Base-by-base conservation (phyloP, 768 basidiomycete genomes). In the Suillus americanus region DNA sequence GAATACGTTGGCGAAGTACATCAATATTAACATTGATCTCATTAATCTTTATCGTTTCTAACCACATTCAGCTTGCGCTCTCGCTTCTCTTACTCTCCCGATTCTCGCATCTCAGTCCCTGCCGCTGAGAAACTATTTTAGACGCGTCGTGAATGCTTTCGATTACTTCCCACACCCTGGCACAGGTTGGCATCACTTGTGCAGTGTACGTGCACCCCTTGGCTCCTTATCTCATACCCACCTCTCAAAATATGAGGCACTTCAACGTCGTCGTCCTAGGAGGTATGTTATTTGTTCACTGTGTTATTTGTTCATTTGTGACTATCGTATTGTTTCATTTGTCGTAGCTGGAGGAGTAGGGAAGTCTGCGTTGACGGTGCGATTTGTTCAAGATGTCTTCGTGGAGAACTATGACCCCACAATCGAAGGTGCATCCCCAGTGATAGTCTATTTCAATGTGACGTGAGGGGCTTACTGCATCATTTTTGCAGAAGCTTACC, bases 301-400 rank as follows among this genome's bases (percentile, higher is more conserved):
- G 70, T 67, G 84, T 75, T 48, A 37, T 57, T 67, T 45, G 18
- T 9, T 53, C 51, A 18, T 61, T 65, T 30, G n/a, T 61, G 54
- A 41, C 25, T 20, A 14, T 55, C 38, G 54, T 60, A 46, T 61
- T 69, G 62, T 62, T 28, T 60, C 62, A 61, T 54, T 66, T 59
- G 62, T 64, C 23, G 57, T 69, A 93, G 92, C 92, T 72, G 93
- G 93, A 71, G 93, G 93, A 28, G 92, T 95, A 61, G 93, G 93
- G 56, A 95, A 95, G 77, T 94, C 92, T 30, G 91, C 93, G 14
- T 81, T 95, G 40, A 92, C 91, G 72, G 88, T 92, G 69, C 85
- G 91, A 64, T 93, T 89, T 73, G 86, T 92, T 55, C 83, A 83
- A 68, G 85, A 90, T 74, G 81, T 84, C 51, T 93, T 92, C 74